A percentile compares a stretch with the other conserved stretches of the same genome.
phyloP scores from a whole-genome alignment of 2,329 filamentous ascomycete species.

The Akanthomyces lecanii region DNA sequence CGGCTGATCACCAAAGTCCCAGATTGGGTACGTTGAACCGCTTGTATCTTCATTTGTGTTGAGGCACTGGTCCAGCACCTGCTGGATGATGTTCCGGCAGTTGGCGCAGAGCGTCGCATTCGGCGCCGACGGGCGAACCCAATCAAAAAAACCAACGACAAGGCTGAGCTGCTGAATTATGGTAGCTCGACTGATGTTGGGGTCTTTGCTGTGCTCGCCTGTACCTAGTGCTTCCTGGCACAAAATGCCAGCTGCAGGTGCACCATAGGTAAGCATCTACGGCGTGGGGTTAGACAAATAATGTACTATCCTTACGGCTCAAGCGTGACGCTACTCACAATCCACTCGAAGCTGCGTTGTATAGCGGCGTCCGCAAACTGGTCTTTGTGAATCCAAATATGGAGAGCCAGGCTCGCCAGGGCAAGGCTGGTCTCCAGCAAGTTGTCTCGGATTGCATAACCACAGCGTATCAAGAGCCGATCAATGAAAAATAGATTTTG shows the following conservation, averaged over 20 bases:
- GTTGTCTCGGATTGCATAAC: constrained; percentile 34
- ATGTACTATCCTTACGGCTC: background rate
- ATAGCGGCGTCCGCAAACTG: constrained; percentile 32
- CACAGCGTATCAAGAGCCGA: constrained; percentile 47
- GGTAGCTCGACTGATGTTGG: constrained; percentile 40
- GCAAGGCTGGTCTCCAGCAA: constrained; percentile 44
- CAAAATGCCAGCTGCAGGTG: constrained; percentile 46
- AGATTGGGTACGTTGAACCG: constrained; percentile 28
- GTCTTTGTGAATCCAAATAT: constrained; percentile 48
- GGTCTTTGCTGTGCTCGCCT: constrained; percentile 29
- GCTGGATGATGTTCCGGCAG: constrained; percentile 45
- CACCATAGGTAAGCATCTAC: constrained; percentile 45
- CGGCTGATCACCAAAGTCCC: constrained; percentile 26
- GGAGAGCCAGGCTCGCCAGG: constrained; percentile 42
- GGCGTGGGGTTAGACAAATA: constrained; percentile 20
- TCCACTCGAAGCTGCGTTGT: constrained; percentile 45
- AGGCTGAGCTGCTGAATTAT: constrained; percentile 51
- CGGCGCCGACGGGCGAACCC: constrained; percentile 44
- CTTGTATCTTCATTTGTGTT: constrained; percentile 31
- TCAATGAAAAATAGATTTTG: constrained; percentile 58
- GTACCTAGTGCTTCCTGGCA: constrained; percentile 47
- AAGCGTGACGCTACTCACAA: constrained; percentile 31
- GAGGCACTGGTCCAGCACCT: constrained; percentile 46
- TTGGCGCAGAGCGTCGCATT: constrained; percentile 45
- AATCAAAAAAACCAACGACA: constrained; percentile 47